A percentile compares a stretch with the other conserved stretches of the same genome.
Evolutionary conservation across 2,329 filamentous ascomycete species (phyloP).

Genomic region (Hypoxylon sp.): DNA sequence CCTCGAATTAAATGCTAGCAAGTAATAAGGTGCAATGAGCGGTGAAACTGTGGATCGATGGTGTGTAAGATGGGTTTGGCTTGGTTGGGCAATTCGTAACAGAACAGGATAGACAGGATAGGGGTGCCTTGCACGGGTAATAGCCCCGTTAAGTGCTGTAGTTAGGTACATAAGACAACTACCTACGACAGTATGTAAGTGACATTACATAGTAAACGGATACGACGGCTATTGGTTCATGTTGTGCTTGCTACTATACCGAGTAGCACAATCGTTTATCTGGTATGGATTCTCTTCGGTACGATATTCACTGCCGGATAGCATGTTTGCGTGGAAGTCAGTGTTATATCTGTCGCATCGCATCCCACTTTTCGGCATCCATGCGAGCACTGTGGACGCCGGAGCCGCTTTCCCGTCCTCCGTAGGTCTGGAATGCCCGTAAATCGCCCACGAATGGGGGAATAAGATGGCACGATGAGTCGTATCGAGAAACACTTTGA

Average conservation of each 20-base stretch:
- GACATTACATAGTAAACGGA: conserved; percentile 3
- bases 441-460: conserved; percentile 20
- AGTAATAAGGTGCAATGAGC: conserved; percentile 41
- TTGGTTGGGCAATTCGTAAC: conserved; percentile 28
- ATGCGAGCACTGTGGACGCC: conserved; percentile 33
- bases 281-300: conserved; percentile 6
- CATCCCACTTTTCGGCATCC: conserved; percentile 33
- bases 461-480: conserved; percentile 34
- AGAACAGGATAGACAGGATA: conserved; percentile 10
- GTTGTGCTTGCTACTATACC: conserved; percentile 6
- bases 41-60: conserved; percentile 46
- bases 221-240: not conserved
- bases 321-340: conserved; percentile 14
- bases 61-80: conserved; percentile 35
- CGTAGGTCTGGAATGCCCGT: conserved; percentile 36
- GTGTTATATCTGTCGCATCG: conserved; percentile 38
- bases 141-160: conserved; percentile 33
- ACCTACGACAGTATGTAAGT: not conserved
- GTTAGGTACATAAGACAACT: not conserved
- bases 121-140: conserved; percentile 30
- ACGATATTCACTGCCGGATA: not conserved
- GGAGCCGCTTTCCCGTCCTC: conserved; percentile 42
- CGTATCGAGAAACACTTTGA: conserved; percentile 38
- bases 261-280: conserved; percentile 11
- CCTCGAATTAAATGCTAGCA: conserved; percentile 34